Base-by-base conservation (phyloP, 1,284 basidiomycete genomes). In the Ustilago trichophora region DNA sequence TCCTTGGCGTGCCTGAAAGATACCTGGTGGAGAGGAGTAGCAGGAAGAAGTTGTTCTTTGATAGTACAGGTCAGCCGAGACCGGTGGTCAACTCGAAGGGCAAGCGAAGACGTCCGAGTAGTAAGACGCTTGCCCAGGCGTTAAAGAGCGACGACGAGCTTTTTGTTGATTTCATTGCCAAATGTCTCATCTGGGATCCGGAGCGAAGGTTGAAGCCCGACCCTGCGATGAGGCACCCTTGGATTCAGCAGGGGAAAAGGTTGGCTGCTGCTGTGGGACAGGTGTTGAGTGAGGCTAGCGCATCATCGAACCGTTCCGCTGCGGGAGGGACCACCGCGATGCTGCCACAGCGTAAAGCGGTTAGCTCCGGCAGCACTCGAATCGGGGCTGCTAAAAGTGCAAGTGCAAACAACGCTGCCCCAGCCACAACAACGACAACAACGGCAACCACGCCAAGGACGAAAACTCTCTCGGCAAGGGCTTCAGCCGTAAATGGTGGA, bases 41-140 rank as follows among this genome's bases (percentile, higher is more conserved):
- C 24, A 88, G 96, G 55, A 91, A 92, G 82, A 91, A 95, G 77
- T 85, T 97, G 38, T 99, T 99, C 84, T 98, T 98, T 81, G 96
- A 99, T 81, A 89, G 92, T 8, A 95, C 90, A 45, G 94, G 94
- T 18, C 86, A 89, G 4, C 94, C 96, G 51, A 87, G 95, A 36
- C 90, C 92, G 3, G 93, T 97, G 31, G 90, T 96, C 72, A 98
- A 98, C 82, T 95, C 92, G 18, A 98, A 98, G 82, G 96, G 96
- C 24, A 90, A 93, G 46, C 87, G 93, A 45, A 87, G 96, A 50
- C 87, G 93, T 67, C 93, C 96, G 15, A 91, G 90, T 18, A 89
- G 92, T 37, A 98, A 96, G 83, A 90, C 91, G 1, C 86, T 98
- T 32, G 87, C 89, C 6, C 89, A 92, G 79, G 93, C 94, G 40